Evolutionary conservation across 208 protist species (phyloP).

Genomic region (Trypanosoma theileri): DNA sequence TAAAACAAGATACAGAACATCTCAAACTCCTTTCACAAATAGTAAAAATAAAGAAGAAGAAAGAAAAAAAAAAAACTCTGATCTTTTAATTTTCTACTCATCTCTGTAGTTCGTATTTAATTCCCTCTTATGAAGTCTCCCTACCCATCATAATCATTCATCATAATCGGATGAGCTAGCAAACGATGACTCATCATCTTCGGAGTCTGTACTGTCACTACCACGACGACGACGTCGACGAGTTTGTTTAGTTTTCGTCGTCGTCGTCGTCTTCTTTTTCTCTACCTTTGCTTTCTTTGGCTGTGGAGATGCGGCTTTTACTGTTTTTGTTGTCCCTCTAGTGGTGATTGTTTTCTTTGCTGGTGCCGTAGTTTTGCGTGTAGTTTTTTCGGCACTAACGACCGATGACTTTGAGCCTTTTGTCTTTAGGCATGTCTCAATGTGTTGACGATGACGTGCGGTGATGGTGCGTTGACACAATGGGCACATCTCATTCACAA

Average conservation of each 20-base stretch:
- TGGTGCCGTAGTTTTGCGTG: slow-evolving; percentile 4
- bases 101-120: too few relatives aligned
- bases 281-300: slow-evolving; percentile 12
- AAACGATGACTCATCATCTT: slow-evolving; percentile 20
- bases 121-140: too few relatives aligned
- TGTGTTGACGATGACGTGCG: slow-evolving; percentile 53
- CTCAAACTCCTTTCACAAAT: too few relatives aligned
- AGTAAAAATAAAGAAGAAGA: too few relatives aligned
- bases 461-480: slow-evolving; percentile 54
- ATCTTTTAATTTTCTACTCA: too few relatives aligned
- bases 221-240: slow-evolving; percentile 2
- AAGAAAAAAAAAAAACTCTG: too few relatives aligned
- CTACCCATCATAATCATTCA: not conserved
- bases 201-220: slow-evolving; percentile 22
- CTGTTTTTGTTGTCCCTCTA: not conserved
- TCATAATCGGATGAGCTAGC: not conserved
- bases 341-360: not conserved
- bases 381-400: not conserved
- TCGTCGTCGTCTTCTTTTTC: slow-evolving; percentile 12
- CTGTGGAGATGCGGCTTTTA: not conserved
- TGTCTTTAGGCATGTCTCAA: slow-evolving; percentile 45
- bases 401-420: not conserved
- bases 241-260: slow-evolving; percentile 26
- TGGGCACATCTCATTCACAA: slow-evolving; percentile 73
- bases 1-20: too few relatives aligned